Evolutionary conservation across 225 moss, liverwort and hornwort species (phyloP), one percentile per base, ranked within the genome.

Genomic region (Asterella californica): DNA sequence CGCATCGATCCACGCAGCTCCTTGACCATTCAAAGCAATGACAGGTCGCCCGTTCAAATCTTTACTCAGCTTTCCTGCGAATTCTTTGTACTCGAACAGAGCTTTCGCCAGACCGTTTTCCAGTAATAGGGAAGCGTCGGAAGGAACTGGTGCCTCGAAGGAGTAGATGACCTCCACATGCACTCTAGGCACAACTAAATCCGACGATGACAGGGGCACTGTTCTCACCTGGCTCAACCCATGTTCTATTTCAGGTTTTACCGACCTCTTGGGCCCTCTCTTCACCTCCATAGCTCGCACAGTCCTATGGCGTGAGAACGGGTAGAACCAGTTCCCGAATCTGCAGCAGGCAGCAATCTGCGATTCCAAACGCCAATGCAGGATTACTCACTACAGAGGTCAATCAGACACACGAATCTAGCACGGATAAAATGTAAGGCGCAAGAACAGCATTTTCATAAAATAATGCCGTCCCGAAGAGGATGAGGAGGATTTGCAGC

Each of bases 121-220:
- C 83, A 99, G 69, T 65, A 74, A 59, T 62, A 36, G 54, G 9
- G 83, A 49, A 33, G 68, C 70, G 29, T 64, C 32, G 42, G 49
- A 49, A 22, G 81, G 79, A 50, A 70, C 86, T 67, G 87, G 85
- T 8, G 82, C 85, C 81, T 79, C 81, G 33, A 87, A 99, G 12
- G 94, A 93, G 46, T 91, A 99, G 49, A 99, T 81, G 61, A 99
- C 83, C 77, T 99, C 97, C n/a, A 99, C 94, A 81, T 99, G 97
- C 79, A 99, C 91, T 76, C 54, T 74, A 34, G 95, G 94, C 68
- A 95, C 95, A 67, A 92, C 92, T 73, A 95, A 82, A 83, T 93
- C 97, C 32, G 90, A 92, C 88, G 86, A 90, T 80, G 91, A 93
- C 75, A 97, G 84, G 2, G 86, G 70, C 68, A 94, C 83, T 0